phyloP scores from a whole-genome alignment of 306 rosid species.

The Herpetospermum pedunculosum region DNA sequence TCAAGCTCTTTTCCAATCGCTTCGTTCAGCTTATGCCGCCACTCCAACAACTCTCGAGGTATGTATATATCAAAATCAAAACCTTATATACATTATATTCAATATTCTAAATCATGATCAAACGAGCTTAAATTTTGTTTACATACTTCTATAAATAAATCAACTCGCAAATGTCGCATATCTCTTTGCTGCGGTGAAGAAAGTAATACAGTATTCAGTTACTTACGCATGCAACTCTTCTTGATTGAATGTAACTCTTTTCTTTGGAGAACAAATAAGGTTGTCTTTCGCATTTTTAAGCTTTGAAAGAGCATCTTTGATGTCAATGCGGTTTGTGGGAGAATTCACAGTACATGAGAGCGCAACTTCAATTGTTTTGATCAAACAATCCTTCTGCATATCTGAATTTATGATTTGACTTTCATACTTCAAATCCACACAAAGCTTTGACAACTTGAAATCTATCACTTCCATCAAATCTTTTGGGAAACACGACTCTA shows the following conservation, averaged over 20 bases:
- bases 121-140: too few species aligned
- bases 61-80: too few species aligned
- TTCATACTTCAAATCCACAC: neutral
- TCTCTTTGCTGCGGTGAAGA: too few species aligned
- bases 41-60: constrained; percentile 60
- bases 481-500: constrained; percentile 30
- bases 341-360: constrained; percentile 36
- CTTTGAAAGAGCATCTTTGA: constrained; percentile 31
- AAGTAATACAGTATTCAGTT: neutral
- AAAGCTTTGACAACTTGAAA: constrained; percentile 24
- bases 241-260: neutral
- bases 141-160: too few species aligned
- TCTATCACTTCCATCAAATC: constrained; percentile 31
- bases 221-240: neutral
- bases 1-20: constrained; percentile 45
- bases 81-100: too few species aligned
- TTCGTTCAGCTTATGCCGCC: constrained; percentile 62
- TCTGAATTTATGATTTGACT: neutral
- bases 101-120: too few species aligned
- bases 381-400: constrained; percentile 18
- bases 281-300: constrained; percentile 20
- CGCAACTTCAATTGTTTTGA: constrained; percentile 29
- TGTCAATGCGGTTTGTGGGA: constrained; percentile 36
- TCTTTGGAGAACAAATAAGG: neutral
- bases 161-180: too few species aligned